phyloP scores from a whole-genome alignment of 352 stramenopile genomes.

The Peronospora destructor region DNA sequence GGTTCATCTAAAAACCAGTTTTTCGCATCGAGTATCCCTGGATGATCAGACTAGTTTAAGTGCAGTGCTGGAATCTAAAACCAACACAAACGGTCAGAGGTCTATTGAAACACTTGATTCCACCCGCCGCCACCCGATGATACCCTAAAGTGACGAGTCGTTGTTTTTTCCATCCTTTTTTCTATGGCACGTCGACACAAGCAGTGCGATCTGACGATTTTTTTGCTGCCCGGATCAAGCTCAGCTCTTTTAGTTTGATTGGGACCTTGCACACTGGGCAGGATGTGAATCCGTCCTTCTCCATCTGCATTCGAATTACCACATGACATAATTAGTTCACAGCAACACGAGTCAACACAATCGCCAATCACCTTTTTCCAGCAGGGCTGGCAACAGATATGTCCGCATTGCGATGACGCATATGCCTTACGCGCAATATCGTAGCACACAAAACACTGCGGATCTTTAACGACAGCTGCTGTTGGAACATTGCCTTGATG shows the following conservation, averaged over 20 bases:
- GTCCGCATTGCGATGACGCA: conserved; percentile 61
- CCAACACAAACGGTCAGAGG: conserved; percentile 20
- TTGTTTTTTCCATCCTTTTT: conserved; percentile 6
- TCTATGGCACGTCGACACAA: conserved; percentile 9
- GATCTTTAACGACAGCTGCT: conserved; percentile 58
- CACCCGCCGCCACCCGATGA: conserved; percentile 13
- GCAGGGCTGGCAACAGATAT: conserved; percentile 77
- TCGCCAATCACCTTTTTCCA: conserved; percentile 69
- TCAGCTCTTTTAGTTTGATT: conserved; percentile 63
- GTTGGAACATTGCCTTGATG: conserved; percentile 25
- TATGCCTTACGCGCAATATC: conserved; percentile 73
- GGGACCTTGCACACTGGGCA: conserved; percentile 72
- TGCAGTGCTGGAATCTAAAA: conserved; percentile 17
- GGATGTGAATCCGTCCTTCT: conserved; percentile 62
- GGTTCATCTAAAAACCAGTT: conserved; percentile 12
- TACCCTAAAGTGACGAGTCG: conserved; percentile 25
- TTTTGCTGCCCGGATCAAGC: conserved; percentile 63
- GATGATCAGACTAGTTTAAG: conserved; percentile 6
- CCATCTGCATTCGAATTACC: conserved; percentile 38
- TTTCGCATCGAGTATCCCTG: conserved; percentile 6
- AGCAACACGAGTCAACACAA: conserved; percentile 10
- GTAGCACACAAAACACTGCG: conserved; percentile 82
- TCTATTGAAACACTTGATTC: conserved; percentile 25
- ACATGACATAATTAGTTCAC: conserved; percentile 20
- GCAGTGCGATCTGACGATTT: conserved; percentile 11